Conservation (phyloP, 108 stramenopile species). For the Nitzschia sp. region DNA sequence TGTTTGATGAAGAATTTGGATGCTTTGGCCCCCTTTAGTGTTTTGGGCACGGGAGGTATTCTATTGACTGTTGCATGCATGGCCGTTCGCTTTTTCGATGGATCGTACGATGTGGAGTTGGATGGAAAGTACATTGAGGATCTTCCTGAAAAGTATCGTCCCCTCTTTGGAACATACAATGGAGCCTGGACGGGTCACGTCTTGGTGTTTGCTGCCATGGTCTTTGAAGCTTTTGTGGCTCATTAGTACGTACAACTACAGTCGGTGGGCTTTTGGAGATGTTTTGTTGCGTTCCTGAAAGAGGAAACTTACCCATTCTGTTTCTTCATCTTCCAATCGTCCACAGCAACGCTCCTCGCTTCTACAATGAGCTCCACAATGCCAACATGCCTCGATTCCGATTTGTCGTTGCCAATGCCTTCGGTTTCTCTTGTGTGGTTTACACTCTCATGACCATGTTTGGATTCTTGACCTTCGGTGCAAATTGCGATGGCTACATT, state of each 20-base stretch:
- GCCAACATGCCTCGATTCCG: conserved; percentile 59
- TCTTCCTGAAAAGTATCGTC: conserved; percentile 39
- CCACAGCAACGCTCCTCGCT: conserved; percentile 87
- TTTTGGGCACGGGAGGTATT: conserved; percentile 60
- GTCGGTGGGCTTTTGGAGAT: too few relatives aligned
- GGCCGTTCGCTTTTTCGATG: conserved; percentile 62
- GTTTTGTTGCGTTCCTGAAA: too few relatives aligned
- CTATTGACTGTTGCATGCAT: conserved; percentile 48
- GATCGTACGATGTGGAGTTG: conserved; percentile 48
- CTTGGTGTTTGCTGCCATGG: conserved; percentile 56
- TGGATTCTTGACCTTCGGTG: conserved; percentile 82
- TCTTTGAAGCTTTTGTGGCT: conserved; percentile 44
- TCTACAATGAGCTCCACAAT: conserved; percentile 77
- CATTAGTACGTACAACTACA: conserved; percentile 20
- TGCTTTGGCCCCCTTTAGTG: conserved; percentile 66
- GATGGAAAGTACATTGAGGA: conserved; percentile 40
- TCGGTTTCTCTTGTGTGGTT: conserved; percentile 49
- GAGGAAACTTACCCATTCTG: neutral
- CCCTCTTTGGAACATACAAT: conserved; percentile 56
- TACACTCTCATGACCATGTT: conserved; percentile 62
- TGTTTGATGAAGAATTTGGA: conserved; percentile 74
- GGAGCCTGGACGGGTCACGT: conserved; percentile 29
- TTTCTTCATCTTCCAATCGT: too few relatives aligned
- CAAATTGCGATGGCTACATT: conserved; percentile 61
- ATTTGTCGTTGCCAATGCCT: conserved; percentile 54